phyloP scores from a whole-genome alignment of 192 early-diverging fungal species.

The Coemansia sp. region DNA sequence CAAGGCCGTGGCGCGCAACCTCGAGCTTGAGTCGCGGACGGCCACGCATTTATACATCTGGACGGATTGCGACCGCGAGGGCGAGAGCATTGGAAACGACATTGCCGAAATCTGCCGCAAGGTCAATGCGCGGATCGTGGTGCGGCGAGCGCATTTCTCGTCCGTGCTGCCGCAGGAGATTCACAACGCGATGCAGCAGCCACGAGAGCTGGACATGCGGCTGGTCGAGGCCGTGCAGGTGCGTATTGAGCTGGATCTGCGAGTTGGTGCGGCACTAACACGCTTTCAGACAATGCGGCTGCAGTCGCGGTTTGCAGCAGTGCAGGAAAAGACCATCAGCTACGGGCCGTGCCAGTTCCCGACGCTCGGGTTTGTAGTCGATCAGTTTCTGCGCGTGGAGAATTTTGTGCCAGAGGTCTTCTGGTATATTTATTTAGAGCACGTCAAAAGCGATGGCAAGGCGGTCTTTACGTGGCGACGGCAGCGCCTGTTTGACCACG shows the following conservation, averaged over 20 bases:
- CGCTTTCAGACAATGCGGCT: constrained; percentile 83
- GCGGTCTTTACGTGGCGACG: constrained; percentile 76
- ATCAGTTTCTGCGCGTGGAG: constrained; percentile 69
- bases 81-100: constrained; percentile 90
- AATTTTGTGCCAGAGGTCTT: constrained; percentile 85
- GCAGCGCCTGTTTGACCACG: constrained; percentile 70
- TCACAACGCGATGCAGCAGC: constrained; percentile 68
- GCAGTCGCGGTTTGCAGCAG: constrained; percentile 50
- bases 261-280: constrained; percentile 89
- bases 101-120: constrained; percentile 62
- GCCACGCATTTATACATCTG: constrained; percentile 83
- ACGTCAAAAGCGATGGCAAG: constrained; percentile 47
- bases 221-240: constrained; percentile 79
- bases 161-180: constrained; percentile 78
- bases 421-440: constrained; percentile 77
- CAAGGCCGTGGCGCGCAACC: constrained; percentile 58
- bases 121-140: constrained; percentile 61
- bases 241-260: constrained; percentile 82
- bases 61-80: constrained; percentile 98
- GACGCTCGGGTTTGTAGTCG: constrained; percentile 93
- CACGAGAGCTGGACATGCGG: constrained; percentile 66
- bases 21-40: constrained; percentile 57
- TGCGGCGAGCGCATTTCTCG: constrained; percentile 86
- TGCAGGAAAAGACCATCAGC: constrained; percentile 66
- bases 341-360: constrained; percentile 97